Evolutionary conservation across 1,139 yeast genomes (phyloP).

Genomic region (Sugiyamaella paludigena): DNA sequence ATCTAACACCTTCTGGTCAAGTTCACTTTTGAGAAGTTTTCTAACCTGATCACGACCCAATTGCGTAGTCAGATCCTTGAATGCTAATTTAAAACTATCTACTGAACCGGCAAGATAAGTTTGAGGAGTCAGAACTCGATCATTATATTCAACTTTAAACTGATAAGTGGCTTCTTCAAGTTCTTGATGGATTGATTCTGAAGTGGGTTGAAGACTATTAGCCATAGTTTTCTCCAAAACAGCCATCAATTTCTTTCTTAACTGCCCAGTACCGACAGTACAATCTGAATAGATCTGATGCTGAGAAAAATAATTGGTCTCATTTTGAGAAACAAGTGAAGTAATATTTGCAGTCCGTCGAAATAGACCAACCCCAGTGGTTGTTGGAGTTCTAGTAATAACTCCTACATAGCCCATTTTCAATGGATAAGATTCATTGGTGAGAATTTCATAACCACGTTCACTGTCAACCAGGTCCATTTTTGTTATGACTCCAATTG

Average conservation of each 20-base stretch:
- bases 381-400: slow-evolving; percentile 69
- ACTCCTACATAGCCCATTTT: slow-evolving; percentile 98
- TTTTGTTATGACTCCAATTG: slow-evolving; percentile 94
- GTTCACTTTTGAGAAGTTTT: slow-evolving; percentile 72
- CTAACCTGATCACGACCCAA: slow-evolving; percentile 83
- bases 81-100: slow-evolving; percentile 79
- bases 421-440: slow-evolving; percentile 81
- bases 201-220: slow-evolving; percentile 81
- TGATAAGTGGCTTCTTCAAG: slow-evolving; percentile 90
- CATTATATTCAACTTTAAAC: slow-evolving; percentile 95
- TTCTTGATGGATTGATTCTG: slow-evolving; percentile 80
- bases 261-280: slow-evolving; percentile 69
- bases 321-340: slow-evolving; percentile 45
- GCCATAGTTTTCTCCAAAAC: slow-evolving; percentile 93
- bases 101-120: slow-evolving; percentile 90
- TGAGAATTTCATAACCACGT: slow-evolving; percentile 63
- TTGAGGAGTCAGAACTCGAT: slow-evolving; percentile 87
- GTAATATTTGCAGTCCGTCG: slow-evolving; percentile 33
- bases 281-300: slow-evolving; percentile 59
- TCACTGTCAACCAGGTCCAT: slow-evolving; percentile 82
- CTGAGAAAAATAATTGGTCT: slow-evolving; percentile 46
- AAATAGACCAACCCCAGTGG: slow-evolving; percentile 35
- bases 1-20: slow-evolving; percentile 87
- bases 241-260: slow-evolving; percentile 77
- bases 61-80: slow-evolving; percentile 79